These are phyloP conservation scores for Metarhizium anisopliae DNA, from an alignment of 2,329 filamentous ascomycete species.

Conservation along the genomic window DNA sequence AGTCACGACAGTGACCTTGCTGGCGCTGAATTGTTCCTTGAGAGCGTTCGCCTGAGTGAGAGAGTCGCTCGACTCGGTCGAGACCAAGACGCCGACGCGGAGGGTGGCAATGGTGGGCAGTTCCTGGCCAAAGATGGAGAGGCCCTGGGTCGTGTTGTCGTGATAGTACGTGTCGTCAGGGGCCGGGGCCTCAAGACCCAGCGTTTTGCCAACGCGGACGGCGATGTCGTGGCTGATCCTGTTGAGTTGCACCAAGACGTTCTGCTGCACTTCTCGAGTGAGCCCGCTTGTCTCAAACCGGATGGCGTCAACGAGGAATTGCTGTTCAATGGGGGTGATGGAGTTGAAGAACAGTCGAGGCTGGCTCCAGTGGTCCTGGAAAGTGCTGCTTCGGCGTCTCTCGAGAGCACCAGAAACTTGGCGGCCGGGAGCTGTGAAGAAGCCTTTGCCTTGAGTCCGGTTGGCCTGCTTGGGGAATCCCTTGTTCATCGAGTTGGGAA, in stretches of 20 bases:
- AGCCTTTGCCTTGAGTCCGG: conserved; percentile 53
- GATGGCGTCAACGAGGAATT: conserved; percentile 64
- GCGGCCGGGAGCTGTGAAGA: conserved; percentile 59
- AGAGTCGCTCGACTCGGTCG: conserved; percentile 28
- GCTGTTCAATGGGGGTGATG: conserved; percentile 53
- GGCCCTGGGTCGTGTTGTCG: conserved; percentile 52
- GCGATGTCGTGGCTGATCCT: conserved; percentile 59
- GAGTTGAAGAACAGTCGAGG: conserved; percentile 69
- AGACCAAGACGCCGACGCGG: conserved; percentile 54
- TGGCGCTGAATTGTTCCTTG: conserved; percentile 34
- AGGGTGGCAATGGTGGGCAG: conserved; percentile 54
- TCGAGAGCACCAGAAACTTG: conserved; percentile 41
- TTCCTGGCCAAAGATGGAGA: conserved; percentile 50
- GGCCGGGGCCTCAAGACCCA: conserved; percentile 49
- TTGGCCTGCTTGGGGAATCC: conserved; percentile 58
- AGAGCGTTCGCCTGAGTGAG: conserved; percentile 41
- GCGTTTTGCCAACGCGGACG: conserved; percentile 49
- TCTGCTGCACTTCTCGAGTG: conserved; percentile 50
- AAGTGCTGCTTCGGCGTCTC: conserved; percentile 51
- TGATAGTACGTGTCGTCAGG: conserved; percentile 60
- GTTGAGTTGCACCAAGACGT: conserved; percentile 62
- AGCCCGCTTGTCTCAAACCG: conserved; percentile 61
- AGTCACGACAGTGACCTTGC: conserved; percentile 48
- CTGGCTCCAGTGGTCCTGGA: conserved; percentile 65
- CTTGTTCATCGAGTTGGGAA: conserved; percentile 56